phyloP scores from a whole-genome alignment of 352 stramenopile genomes.

The Phytopythium ostracodes region DNA sequence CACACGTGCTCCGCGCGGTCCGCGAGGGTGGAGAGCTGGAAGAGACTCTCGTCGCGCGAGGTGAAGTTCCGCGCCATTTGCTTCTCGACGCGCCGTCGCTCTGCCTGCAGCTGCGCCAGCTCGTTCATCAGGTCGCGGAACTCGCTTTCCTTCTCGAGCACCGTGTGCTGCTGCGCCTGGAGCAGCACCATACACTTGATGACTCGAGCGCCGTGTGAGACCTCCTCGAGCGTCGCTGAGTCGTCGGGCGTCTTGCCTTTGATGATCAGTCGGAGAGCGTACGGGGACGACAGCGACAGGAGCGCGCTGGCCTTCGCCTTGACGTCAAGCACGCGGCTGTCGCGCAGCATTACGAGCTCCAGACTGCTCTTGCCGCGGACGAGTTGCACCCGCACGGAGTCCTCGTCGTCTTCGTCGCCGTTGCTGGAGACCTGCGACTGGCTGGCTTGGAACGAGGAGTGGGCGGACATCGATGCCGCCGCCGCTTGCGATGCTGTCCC shows the following conservation, averaged over 20 bases:
- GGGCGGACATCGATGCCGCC: neutral
- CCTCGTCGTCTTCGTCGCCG: slow-evolving; percentile 19
- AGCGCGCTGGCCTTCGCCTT: slow-evolving; percentile 46
- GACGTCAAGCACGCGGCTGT: slow-evolving; percentile 25
- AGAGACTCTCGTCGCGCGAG: slow-evolving; percentile 39
- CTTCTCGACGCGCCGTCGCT: slow-evolving; percentile 26
- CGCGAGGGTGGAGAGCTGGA: slow-evolving; percentile 38
- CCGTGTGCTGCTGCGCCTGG: slow-evolving; percentile 48
- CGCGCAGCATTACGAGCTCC: slow-evolving; percentile 39
- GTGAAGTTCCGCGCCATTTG: slow-evolving; percentile 53
- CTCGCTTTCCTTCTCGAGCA: slow-evolving; percentile 63
- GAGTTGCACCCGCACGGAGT: slow-evolving; percentile 47
- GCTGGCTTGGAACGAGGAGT: neutral
- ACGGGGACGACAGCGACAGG: slow-evolving; percentile 31
- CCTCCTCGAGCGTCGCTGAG: slow-evolving; percentile 16
- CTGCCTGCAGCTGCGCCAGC: slow-evolving; percentile 32
- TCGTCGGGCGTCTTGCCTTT: slow-evolving; percentile 60
- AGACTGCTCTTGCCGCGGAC: slow-evolving; percentile 55
- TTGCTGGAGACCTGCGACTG: neutral
- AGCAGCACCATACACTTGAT: slow-evolving; percentile 77
- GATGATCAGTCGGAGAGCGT: slow-evolving; percentile 50
- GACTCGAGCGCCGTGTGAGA: neutral
- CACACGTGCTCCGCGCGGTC: slow-evolving; percentile 31
- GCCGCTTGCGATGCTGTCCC: neutral
- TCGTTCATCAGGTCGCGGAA: slow-evolving; percentile 60